Base-by-base conservation (phyloP, 768 basidiomycete species). In the Mycena metata region DNA sequence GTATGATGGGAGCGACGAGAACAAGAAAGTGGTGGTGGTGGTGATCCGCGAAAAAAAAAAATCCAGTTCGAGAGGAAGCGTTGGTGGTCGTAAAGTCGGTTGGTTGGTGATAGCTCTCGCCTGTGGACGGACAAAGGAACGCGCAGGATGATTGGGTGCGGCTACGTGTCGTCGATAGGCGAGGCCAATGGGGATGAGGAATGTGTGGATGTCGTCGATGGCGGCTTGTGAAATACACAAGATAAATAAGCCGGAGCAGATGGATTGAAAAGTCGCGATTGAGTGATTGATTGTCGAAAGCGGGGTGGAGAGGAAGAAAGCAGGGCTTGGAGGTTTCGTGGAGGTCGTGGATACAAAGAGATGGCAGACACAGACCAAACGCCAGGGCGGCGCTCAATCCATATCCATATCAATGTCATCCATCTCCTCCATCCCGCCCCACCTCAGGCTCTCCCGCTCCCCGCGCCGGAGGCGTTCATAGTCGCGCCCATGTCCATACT, bases 321-420 rank as follows among this genome's bases (percentile, higher is more conserved):
- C 50, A 51, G 50, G 26, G 46, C n/a, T 15, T 55, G 11, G 35
- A 39, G 10, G 33, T 54, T 24, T 24, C 11, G 36, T 50, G n/a
- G 19, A n/a, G 33, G 43, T 23, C 41, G 17, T 36, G 52, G 17
- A 46, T 5, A n/a, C n/a, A n/a, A n/a, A n/a, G 17, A 46, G 24
- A 41, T 47, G 42, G 30, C 8, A n/a, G 7, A 24, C 33, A 52
- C 3, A 16, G 47, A 2, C 30, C 26, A 36, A 12, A 7, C 52
- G 26, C 45, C 8, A 26, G 23, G n/a, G n/a, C n/a, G n/a, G 33
- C 55, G 39, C 57, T 82, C 75, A 85, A 79, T 88, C 86, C 86
- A 91, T 87, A 73, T 90, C 89, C 89, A 91, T 90, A 62, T 91
- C 92, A 89, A 93, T 91, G 61, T 70, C 69, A 26, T 70, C 72